These are phyloP conservation scores for Beta macrorhiza DNA, from an alignment of 179 eudicot genomes.

Conservation along the genomic window DNA sequence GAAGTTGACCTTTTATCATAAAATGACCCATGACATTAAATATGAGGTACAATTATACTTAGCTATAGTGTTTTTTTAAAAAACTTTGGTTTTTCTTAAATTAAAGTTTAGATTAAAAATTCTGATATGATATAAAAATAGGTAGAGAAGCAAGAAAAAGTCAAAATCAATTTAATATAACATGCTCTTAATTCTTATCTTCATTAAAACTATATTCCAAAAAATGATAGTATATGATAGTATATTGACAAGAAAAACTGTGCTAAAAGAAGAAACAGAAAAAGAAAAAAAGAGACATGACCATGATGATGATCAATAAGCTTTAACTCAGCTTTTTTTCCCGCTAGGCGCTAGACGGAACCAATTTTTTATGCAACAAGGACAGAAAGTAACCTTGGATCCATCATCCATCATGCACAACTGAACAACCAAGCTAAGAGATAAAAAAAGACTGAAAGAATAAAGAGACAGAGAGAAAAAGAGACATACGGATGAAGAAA, in stretches of 20 bases:
- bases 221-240: not conserved
- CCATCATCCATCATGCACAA: constrained; percentile 30
- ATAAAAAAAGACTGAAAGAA: not conserved
- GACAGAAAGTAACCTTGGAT: constrained; percentile 38
- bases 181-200: too few species aligned
- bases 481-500: constrained; percentile 90
- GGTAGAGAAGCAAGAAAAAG: too few species aligned
- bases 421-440: not conserved
- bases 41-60: too few species aligned
- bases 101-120: too few species aligned
- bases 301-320: constrained; percentile 21
- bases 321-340: constrained; percentile 30
- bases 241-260: not conserved
- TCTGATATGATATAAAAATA: too few species aligned
- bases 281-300: constrained; percentile 9
- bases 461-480: constrained; percentile 7
- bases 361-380: constrained; percentile 24
- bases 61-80: too few species aligned
- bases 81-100: too few species aligned
- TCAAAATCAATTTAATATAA: too few species aligned
- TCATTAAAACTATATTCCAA: not conserved
- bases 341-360: constrained; percentile 2
- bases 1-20: too few species aligned
- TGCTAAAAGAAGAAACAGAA: constrained; percentile 3
- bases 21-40: too few species aligned